Evolutionary conservation across 106 monocot species (phyloP).

Genomic region (Iris macrosiphon): DNA sequence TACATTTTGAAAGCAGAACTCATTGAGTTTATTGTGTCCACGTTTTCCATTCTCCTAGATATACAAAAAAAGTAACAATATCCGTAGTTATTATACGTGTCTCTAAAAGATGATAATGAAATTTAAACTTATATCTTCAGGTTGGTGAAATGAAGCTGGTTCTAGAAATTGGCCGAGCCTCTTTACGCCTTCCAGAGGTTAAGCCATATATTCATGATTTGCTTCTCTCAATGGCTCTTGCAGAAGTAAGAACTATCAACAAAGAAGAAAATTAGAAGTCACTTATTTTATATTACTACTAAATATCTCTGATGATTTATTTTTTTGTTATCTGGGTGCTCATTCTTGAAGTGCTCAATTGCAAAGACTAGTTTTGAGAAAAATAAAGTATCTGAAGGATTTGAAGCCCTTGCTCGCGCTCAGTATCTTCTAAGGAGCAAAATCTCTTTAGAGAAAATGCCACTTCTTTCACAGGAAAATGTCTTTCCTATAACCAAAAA

Average conservation of each 20-base stretch:
- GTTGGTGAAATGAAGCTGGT: conserved; percentile 86
- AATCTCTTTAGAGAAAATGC: conserved; percentile 56
- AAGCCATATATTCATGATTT: conserved; percentile 89
- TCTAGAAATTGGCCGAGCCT: conserved; percentile 66
- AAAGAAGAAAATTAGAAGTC: conserved; percentile 1
- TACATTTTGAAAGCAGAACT: too few relatives aligned
- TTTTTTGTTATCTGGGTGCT: not conserved
- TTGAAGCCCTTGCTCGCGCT: conserved; percentile 96
- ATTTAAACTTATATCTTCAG: conserved; percentile 29
- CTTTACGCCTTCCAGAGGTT: conserved; percentile 51
- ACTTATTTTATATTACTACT: not conserved
- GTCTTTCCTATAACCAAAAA: not conserved
- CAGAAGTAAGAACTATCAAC: conserved; percentile 66
- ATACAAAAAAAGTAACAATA: not conserved
- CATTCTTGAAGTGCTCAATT: conserved; percentile 69
- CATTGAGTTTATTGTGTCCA: too few relatives aligned
- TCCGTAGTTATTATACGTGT: not conserved
- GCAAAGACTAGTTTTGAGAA: conserved; percentile 87
- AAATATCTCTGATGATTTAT: not conserved
- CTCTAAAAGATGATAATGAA: not conserved
- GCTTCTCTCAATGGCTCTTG: conserved; percentile 84
- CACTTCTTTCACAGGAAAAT: conserved; percentile 73
- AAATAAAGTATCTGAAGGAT: conserved; percentile 80
- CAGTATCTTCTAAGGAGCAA: conserved; percentile 79
- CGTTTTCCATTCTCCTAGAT: too few relatives aligned